Base-by-base conservation (phyloP, 2,329 filamentous ascomycete species). In the Elsinoe necatrix region DNA sequence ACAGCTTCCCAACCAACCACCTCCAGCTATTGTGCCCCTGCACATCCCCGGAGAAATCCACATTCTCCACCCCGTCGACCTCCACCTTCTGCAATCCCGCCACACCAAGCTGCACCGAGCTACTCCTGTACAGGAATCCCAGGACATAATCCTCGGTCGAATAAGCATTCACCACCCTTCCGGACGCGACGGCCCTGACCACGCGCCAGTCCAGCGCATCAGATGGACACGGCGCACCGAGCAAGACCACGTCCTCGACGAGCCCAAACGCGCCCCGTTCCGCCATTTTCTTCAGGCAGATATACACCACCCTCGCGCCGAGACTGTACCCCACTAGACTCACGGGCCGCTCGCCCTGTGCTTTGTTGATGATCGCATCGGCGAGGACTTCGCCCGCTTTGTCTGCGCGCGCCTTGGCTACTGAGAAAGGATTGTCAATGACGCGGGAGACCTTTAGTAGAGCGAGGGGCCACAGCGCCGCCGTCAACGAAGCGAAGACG, bases 101-200 rank as follows among this genome's bases (percentile, higher is more conserved):
- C 41, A 95, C 82, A 2, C 91, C 91, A 39, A 87, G 79, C 61
- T 93, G 86, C 25, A 95, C 80, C 58, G 85, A 90, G 39, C 87
- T 89, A 1, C 89, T 85, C 43, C 91, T 83, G 69, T 96, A 95
- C 16, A 95, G 75, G 67, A 95, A 92, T 0, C 83, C 90, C 1
- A 96, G 81, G 29, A 96, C 83, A 34, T 56, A 87, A 70, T 96
- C 91, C 59, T 93, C 91, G 54, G 85, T 83, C 1, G 88, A 92
- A 71, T 86, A 95, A 7, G 92, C 89, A 63, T 96, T 96, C 63
- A 95, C 86, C 6, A 95, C 78, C 57, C 86, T 81, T 1, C 91
- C 90, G 1, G 85, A 82, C 0, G 95, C 89, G 0, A 92, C 88
- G 43, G 81, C 82, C 27, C 89, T 82, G 62, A 95, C 82, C 35